A percentile compares a stretch with the other conserved stretches of the same genome.
Conservation (phyloP, 2,329 filamentous ascomycete species). For the Fusarium oxysporum region DNA sequence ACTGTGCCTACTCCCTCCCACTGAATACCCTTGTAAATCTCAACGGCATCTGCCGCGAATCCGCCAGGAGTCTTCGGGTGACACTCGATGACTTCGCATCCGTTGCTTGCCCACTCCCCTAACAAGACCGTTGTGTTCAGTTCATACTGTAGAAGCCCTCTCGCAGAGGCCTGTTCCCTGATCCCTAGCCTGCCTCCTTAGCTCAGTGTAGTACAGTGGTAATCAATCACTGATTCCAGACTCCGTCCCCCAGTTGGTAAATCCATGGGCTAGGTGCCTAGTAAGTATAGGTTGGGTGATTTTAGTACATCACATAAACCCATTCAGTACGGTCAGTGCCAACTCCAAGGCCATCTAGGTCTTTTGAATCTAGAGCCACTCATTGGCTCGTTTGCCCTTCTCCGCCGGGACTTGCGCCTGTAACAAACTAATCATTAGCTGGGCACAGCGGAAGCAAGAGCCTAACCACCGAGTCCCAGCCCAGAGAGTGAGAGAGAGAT, state of each 20-base stretch:
- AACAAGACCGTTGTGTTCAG: not conserved
- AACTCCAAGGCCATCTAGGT: not conserved
- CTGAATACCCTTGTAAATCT: slow-evolving; percentile 24
- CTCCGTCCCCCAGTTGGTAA: not conserved
- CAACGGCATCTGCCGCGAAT: slow-evolving; percentile 29
- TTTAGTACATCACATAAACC: not conserved
- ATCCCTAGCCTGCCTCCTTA: not conserved
- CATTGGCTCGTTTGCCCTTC: slow-evolving; percentile 16
- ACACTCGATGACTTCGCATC: slow-evolving; percentile 23
- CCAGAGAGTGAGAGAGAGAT: not conserved
- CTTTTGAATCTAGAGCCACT: slow-evolving; percentile 7
- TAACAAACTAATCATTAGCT: slow-evolving; percentile 5
- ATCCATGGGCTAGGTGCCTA: not conserved
- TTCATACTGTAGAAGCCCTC: not conserved
- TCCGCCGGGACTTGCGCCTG: not conserved
- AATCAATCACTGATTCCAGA: not conserved
- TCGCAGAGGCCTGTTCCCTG: slow-evolving; percentile 15
- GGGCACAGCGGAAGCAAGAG: not conserved
- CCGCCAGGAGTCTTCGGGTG: slow-evolving; percentile 33
- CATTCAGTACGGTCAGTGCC: not conserved
- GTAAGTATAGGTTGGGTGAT: not conserved
- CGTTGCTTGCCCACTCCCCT: not conserved
- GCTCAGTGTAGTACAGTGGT: not conserved
- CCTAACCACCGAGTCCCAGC: not conserved
- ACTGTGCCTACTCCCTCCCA: slow-evolving; percentile 11